Evolutionary conservation across 1,284 basidiomycete species (phyloP), one percentile per base, ranked within the genome.

Genomic region (Ustilago hordei): DNA sequence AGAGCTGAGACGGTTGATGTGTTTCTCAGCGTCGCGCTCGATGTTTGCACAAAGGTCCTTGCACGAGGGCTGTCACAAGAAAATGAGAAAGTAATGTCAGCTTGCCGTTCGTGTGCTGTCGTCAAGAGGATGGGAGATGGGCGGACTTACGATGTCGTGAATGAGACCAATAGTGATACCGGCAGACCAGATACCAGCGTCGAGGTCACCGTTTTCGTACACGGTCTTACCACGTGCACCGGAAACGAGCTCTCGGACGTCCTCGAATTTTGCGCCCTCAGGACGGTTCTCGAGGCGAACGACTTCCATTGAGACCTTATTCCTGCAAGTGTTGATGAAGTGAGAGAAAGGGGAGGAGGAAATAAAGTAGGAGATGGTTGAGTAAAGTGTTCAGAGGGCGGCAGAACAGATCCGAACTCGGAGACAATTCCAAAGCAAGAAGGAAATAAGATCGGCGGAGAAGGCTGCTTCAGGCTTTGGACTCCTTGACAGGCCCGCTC

Each of bases 181-280:
- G 12, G 91, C 92, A 54, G 88, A 90, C 95, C 95, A 97, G 72
- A 96, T 91, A 2, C 95, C 95, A 75, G 91, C 91, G 75, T 98
- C 93, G 0, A 91, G 88, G 82, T 97, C 94, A 15, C 95, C 95
- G 6, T 86, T 89, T 84, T 94, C 93, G 86, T 95, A 97, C 8
- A 96, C 95, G 60, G 89, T 81, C 70, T 90, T 90, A 15, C 93
- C 94, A 13, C 93, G 89, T 17, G 89, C 89, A 34, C 95, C 95
- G 2, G 93, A 91, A 11, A 96, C 95, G 55, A 97, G 75, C 12
- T 73, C 91, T 34, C 90, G 89, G 19, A 95, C 80, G 36, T 98
- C 95, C 81, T 93, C 91, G 81, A 98, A 97, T 87, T 95, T 92
- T 59, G 92, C 93, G 8, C 94, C 93, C 47, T 91, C 92, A 0